Base-by-base conservation (phyloP, 805 yeast genomes). In the Candida nitratophila region DNA sequence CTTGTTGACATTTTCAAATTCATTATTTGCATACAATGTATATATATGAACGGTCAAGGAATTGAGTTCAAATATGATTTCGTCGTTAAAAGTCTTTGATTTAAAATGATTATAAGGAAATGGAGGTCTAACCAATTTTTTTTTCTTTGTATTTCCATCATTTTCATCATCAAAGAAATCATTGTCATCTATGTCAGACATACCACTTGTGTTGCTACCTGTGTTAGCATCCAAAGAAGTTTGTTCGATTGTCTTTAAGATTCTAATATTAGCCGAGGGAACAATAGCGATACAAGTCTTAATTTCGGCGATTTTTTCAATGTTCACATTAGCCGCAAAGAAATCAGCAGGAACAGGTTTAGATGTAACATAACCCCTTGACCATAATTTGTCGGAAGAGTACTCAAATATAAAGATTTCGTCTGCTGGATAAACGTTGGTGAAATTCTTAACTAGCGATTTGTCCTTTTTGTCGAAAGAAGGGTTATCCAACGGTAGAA, bases 401-500 rank as follows among this genome's bases (percentile, higher is more conserved):
- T 73, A 66, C 57, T 87, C 96, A 56, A 86, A 84, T 17, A 86
- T 66, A 59, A 75, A 85, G 29, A 84, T 79, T 49, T 82, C 86
- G 61, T 86, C 95, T 31, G 95, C 96, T 19, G 82, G 81, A 55
- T 77, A 82, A 39, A 83, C 60, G 57, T 83, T 77, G 47, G 66
- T 68, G 61, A 49, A 52, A 37, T 50, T 47, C 10, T 47, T 50
- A n/a, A 37, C 16, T 3, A 47, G 16, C 8, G 37, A 20, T 37
- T 50, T 49, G 43, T 45, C 40, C 3, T 40, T 31, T n/a, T 44
- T 41, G 24, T 44, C 46, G 29, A 26, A 34, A 44, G 46, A 21
- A 3, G 71, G 69, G 11, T 55, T 59, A 36, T 68, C 69, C 39
- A 69, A 54, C 2, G 81, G 80, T n/a, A 69, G 48, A 56, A 72